phyloP scores from a whole-genome alignment of 495 filamentous ascomycete species.

The Aspergillus kassunensis region DNA sequence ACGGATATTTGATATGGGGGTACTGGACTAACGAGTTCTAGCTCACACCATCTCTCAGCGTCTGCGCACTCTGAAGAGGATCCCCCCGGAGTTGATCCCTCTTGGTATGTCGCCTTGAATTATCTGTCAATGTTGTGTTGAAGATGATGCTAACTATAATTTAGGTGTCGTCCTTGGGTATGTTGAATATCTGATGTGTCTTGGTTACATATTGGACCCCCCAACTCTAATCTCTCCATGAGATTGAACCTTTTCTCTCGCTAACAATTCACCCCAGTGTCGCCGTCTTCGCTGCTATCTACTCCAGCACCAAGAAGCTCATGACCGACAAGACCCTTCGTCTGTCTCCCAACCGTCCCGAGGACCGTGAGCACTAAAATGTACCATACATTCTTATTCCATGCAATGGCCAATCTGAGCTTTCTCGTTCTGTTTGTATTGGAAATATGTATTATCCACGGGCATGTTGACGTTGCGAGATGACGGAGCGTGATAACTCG shows the following conservation, averaged over 20 bases:
- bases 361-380: constrained; percentile 46
- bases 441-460: constrained; percentile 36
- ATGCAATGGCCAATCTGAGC: constrained; percentile 28
- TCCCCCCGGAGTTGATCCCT: constrained; percentile 92
- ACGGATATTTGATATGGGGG: neutral
- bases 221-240: neutral
- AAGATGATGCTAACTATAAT: constrained; percentile 19
- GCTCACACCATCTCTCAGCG: constrained; percentile 98
- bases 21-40: constrained; percentile 42
- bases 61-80: constrained; percentile 76
- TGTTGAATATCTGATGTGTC: constrained; percentile 22
- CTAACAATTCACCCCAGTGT: constrained; percentile 46
- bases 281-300: constrained; percentile 67
- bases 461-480: constrained; percentile 24
- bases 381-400: constrained; percentile 38
- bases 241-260: constrained; percentile 2
- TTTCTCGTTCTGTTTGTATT: constrained; percentile 25
- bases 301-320: constrained; percentile 78
- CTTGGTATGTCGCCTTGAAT: constrained; percentile 63
- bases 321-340: constrained; percentile 87
- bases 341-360: constrained; percentile 53
- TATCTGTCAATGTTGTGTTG: constrained; percentile 6
- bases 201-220: constrained; percentile 16
- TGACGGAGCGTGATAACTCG: constrained; percentile 11
- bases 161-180: constrained; percentile 81